Base-by-base conservation (phyloP, 169 alveolate species). In the Perkinsus marinus region DNA sequence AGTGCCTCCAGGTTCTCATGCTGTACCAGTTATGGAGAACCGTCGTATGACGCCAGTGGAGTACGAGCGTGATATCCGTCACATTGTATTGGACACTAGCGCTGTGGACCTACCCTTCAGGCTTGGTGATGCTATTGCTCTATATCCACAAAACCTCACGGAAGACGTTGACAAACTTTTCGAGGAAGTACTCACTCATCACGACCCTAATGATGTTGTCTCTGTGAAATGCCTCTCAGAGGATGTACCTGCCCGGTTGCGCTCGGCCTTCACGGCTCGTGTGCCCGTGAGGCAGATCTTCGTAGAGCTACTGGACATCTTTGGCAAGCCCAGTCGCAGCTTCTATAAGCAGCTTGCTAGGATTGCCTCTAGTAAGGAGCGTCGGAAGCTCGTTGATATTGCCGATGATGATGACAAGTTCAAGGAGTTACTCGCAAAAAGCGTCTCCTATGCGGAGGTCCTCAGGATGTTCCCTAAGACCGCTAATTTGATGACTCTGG, bases 261-360 rank as follows among this genome's bases (percentile, higher is more conserved):
- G 79, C 37, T 43, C 91, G 3, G 90, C 92, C 19, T 93, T 92
- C 93, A 92, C 90, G n/a, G 43, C 68, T 0, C 92, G 92, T 9
- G 68, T 93, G 91, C 90, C 95, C 13, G 47, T 89, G 30, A 39
- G 41, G 68, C 95, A 93, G 68, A 89, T 93, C 39, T 92, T 92
- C 46, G 90, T 90, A 37, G 95, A 93, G 91, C 90, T 93, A 43
- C n/a, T 93, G 37, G 95, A 93, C 68, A 57, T 93, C 37, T 92
- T 93, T 91, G 95, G 95, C 6, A 89, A 90, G 91, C 95, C 95
- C 30, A 89, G 46, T 39, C 90, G 92, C 38, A 57, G 89, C 93
- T 92, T 93, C 89, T 92, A 43, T 90, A 92, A 93, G 69, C 89
- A 89, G 22, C 91, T 93, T 36, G 57, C 90, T 26, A 89, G 91